phyloP scores from a whole-genome alignment of 2,329 filamentous ascomycete genomes.

The Teratosphaeria zuluensis region DNA sequence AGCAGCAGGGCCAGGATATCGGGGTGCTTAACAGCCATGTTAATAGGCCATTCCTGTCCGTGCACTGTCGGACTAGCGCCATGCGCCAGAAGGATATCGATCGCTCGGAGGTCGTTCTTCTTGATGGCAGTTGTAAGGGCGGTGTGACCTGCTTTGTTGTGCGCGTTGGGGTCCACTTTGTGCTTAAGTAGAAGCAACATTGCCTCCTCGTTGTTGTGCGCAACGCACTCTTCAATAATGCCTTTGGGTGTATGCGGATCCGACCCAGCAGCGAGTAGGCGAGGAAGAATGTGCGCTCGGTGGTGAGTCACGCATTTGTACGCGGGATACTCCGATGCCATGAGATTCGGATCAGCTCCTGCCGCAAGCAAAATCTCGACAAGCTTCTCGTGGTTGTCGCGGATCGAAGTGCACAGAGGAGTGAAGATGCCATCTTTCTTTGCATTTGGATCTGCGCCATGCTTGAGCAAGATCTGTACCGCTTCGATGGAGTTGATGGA shows the following conservation, averaged over 20 bases:
- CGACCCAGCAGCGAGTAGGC: slow-evolving; percentile 50
- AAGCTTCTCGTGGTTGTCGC: slow-evolving; percentile 54
- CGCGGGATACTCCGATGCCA: slow-evolving; percentile 54
- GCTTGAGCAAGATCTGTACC: slow-evolving; percentile 50
- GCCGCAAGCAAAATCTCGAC: slow-evolving; percentile 48
- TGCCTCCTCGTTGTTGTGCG: slow-evolving; percentile 51
- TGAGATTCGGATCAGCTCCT: slow-evolving; percentile 37
- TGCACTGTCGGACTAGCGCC: slow-evolving; percentile 54
- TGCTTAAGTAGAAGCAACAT: slow-evolving; percentile 52
- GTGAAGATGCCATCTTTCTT: slow-evolving; percentile 57
- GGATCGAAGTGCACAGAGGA: slow-evolving; percentile 57
- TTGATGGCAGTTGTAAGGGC: slow-evolving; percentile 57
- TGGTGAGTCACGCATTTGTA: slow-evolving; percentile 62
- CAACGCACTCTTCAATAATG: slow-evolving; percentile 56
- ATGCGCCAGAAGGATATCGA: slow-evolving; percentile 48
- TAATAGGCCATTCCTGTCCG: slow-evolving; percentile 61
- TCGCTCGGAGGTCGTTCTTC: slow-evolving; percentile 49
- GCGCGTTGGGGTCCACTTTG: slow-evolving; percentile 52
- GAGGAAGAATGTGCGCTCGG: slow-evolving; percentile 50
- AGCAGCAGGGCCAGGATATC: slow-evolving; percentile 51
- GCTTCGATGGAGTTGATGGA: slow-evolving; percentile 53
- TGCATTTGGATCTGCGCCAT: slow-evolving; percentile 53
- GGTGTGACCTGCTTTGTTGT: slow-evolving; percentile 48
- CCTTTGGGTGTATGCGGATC: slow-evolving; percentile 52
- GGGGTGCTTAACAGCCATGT: slow-evolving; percentile 56